Evolutionary conservation across 2,329 filamentous ascomycete species (phyloP).

Genomic region (Biscogniauxia marginata): DNA sequence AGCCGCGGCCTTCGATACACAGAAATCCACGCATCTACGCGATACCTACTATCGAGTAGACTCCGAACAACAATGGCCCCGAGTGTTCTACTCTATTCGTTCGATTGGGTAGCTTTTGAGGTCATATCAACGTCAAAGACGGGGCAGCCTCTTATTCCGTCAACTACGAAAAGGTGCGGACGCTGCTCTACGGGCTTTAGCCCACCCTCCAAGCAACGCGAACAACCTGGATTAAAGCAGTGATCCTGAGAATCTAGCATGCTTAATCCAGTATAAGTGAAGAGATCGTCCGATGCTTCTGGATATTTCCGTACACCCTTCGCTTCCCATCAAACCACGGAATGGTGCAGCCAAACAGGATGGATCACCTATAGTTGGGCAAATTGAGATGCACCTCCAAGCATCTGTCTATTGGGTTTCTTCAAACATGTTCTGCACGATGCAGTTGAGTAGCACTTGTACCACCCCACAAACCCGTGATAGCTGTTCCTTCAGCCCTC

Average conservation of each 20-base stretch:
- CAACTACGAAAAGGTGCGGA: background rate
- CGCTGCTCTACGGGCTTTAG: background rate
- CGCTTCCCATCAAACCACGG: background rate
- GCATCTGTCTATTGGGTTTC: background rate
- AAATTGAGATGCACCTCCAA: background rate
- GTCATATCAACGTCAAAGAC: no score
- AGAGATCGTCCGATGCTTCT: background rate
- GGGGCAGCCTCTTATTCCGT: background rate
- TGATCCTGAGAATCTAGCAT: no score
- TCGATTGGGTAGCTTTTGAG: background rate
- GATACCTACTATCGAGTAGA: background rate
- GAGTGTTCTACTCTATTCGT: background rate
- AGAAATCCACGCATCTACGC: background rate
- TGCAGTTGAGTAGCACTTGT: background rate
- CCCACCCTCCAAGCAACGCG: background rate
- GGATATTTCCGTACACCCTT: background rate
- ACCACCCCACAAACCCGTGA: background rate
- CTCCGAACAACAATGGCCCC: background rate
- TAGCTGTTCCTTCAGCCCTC: constrained; percentile 20
- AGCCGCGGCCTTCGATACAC: background rate
- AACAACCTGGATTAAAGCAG: no score
- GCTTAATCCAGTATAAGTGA: no score
- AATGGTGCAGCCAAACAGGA: background rate
- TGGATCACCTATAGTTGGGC: background rate
- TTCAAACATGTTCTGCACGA: background rate